Evolutionary conservation across 2,329 filamentous ascomycete species (phyloP), one percentile per base, ranked within the genome.

Genomic region (Ceratocystis cacaofunesta): DNA sequence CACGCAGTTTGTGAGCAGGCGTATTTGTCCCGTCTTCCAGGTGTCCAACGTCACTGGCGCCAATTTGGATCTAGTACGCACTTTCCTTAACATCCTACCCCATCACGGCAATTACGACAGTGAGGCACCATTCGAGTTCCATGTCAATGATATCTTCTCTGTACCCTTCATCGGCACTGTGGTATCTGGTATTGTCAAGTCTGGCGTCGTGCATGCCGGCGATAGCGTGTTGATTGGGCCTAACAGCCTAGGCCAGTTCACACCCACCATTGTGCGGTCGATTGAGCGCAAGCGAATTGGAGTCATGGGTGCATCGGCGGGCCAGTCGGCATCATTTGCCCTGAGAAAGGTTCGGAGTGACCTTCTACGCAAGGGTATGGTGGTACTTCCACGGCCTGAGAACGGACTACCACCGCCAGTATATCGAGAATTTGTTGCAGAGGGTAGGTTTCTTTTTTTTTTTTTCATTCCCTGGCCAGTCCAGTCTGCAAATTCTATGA

Each of bases 361-460:
- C 74, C 92, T 97, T 70, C 92, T 99, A 0, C 83, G 94, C 12
- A 99, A 99, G 78, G 94, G 94, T 36, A 97, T 97, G 92, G 94
- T 99, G 1, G 90, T 97, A 3, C 78, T 99, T 36, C 89, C 91
- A 57, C 95, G 92, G 73, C 76, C 86, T 12, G 89, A 95, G 63
- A 63, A 25, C 22, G 85, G 85, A 64, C 81, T 88, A 68, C 83
- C 87, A 0, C 78, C 72, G 71, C 89, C 78, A 69, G 94, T 86
- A 69, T 89, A 90, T 10, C 79, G 82, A 43, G 88, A 91, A 72
- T 92, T 92, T 71, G 79, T 92, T 52, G 89, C 89, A 12, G 89
- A 92, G 75, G 85, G 85, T 86, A 76, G 70, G 75, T 67, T 28
- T 32, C 67, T 57, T 48, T 43, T 43, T 66, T 28, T 46, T 48